Percentiles rank a stretch among this genome's conserved stretches.
phyloP scores from a whole-genome alignment of 2,329 filamentous ascomycete genomes.

The Bisporella sp. region DNA sequence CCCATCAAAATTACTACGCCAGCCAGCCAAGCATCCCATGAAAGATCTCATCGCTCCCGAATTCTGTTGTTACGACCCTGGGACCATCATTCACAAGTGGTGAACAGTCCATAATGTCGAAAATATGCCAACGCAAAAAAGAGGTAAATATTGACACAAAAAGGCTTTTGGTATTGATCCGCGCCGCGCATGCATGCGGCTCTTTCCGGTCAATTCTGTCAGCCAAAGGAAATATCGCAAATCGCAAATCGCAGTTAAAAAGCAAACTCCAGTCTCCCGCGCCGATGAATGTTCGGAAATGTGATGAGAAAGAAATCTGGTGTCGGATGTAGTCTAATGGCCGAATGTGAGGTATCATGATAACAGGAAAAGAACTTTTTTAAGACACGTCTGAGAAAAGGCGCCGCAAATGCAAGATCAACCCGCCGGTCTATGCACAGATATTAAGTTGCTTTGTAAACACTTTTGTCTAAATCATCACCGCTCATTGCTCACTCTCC shows the following conservation, averaged over 20 bases:
- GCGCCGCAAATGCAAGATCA: constrained; percentile 38
- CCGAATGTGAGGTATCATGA: constrained; percentile 37
- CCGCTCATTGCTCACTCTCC: constrained; percentile 37
- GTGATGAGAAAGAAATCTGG: constrained; percentile 24
- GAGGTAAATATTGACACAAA: constrained; percentile 25
- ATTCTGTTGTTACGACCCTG: constrained; percentile 6
- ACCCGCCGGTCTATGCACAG: constrained; percentile 37
- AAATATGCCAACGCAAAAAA: constrained; percentile 14
- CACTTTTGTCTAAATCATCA: constrained; percentile 28
- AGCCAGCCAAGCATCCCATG: constrained; percentile 24
- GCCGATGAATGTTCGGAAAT: constrained; percentile 23
- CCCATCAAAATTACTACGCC: constrained; percentile 22
- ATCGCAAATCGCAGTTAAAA: constrained; percentile 9
- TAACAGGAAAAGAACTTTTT: constrained; percentile 35
- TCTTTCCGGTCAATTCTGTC: constrained; percentile 10
- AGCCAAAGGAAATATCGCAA: constrained; percentile 23
- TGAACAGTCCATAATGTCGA: constrained; percentile 9
- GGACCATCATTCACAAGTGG: constrained; percentile 5
- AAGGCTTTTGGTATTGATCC: constrained; percentile 22
- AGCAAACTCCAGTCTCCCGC: constrained; percentile 25
- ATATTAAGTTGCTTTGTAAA: constrained; percentile 34
- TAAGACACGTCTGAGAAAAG: constrained; percentile 34
- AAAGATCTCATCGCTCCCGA: constrained; percentile 1
- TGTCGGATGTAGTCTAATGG: constrained; percentile 28
- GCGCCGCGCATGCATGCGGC: constrained; percentile 1